phyloP scores from a whole-genome alignment of 2,329 filamentous ascomycete species.

The Cyanodermella asteris region DNA sequence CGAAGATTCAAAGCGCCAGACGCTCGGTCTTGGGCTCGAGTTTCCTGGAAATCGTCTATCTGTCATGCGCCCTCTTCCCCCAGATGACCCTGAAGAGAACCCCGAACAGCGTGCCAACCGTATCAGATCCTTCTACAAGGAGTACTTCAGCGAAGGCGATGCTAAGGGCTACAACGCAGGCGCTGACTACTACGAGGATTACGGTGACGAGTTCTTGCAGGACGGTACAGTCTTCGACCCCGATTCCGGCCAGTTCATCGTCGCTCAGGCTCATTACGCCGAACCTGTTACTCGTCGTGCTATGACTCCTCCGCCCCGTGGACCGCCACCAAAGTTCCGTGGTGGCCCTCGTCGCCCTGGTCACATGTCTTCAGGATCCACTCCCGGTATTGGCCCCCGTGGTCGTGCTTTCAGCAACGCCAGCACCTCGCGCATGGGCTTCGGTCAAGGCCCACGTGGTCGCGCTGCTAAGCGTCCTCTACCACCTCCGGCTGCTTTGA shows the following conservation, averaged over 20 bases:
- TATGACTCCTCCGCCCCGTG: slow-evolving; percentile 78
- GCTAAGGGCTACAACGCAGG: slow-evolving; percentile 16
- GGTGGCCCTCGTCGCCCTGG: slow-evolving; percentile 19
- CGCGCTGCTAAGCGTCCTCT: slow-evolving; percentile 27
- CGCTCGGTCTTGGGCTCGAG: too few species aligned
- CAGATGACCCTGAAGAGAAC: slow-evolving; percentile 69
- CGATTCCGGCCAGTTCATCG: slow-evolving; percentile 41
- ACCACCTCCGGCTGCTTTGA: slow-evolving; percentile 59
- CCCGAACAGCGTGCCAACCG: slow-evolving; percentile 87
- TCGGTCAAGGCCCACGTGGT: slow-evolving; percentile 17
- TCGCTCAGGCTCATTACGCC: slow-evolving; percentile 14
- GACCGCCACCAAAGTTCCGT: slow-evolving; percentile 26
- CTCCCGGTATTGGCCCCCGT: too few species aligned
- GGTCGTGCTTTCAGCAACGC: too few species aligned
- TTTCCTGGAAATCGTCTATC: slow-evolving; percentile 7
- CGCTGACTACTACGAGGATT: slow-evolving; percentile 50
- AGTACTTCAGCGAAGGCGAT: slow-evolving; percentile 85
- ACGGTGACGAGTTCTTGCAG: slow-evolving; percentile 46
- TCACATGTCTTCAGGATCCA: slow-evolving; percentile 19
- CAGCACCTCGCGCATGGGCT: slow-evolving; percentile 35
- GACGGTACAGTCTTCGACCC: slow-evolving; percentile 44
- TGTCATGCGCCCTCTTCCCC: slow-evolving; percentile 61
- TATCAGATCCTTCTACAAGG: slow-evolving; percentile 97
- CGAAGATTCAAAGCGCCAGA: slow-evolving; percentile 27
- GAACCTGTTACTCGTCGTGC: slow-evolving; percentile 71